Base-by-base conservation (phyloP, 805 yeast species). In the Nakazawaea populi region DNA sequence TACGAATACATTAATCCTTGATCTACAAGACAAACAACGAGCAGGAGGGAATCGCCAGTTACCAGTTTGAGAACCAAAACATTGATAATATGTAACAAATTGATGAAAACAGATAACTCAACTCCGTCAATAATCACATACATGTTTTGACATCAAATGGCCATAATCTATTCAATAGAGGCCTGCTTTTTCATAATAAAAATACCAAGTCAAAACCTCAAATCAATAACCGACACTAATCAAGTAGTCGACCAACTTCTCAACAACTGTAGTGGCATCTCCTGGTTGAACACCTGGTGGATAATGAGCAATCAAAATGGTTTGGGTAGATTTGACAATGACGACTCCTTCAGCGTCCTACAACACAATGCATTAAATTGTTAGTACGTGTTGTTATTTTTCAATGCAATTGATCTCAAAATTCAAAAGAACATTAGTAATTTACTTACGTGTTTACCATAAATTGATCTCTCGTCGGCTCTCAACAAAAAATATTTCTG, bases 241-340 rank as follows among this genome's bases (percentile, higher is more conserved):
- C 71, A 94, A 79, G 65, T 94, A 91, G 67, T 94, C 98, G 44
- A 96, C 98, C 74, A 94, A 78, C 64, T 89, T 92, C 70, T 94
- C 99, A 52, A 92, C 96, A 56, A 91, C 87, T 62, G 86, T 82
- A 53, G 97, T 87, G 48, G 98, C 98, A 66, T 89, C 96, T 60
- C 96, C 97, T 34, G 98, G 89, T 68, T 85, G 92, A 44, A 88
- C 86, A 51, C 91, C 91, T 10, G 87, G 80, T 12, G 96, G 94
- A 66, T 94, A 94, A 69, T 94, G 98, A n/a, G 94, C 97, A 60
- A 94, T 72, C 64, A 94, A 71, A 52, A 94, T 82, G 32, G 97
- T 90, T 71, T 92, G 98, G 65, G 83, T 88, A 51, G 98, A 90
- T 77, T 96, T 87, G 44, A 92, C 97, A 57, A 89, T 85, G 57